Base-by-base conservation (phyloP, 495 filamentous ascomycete genomes). In the Aspergillus biplanus region DNA sequence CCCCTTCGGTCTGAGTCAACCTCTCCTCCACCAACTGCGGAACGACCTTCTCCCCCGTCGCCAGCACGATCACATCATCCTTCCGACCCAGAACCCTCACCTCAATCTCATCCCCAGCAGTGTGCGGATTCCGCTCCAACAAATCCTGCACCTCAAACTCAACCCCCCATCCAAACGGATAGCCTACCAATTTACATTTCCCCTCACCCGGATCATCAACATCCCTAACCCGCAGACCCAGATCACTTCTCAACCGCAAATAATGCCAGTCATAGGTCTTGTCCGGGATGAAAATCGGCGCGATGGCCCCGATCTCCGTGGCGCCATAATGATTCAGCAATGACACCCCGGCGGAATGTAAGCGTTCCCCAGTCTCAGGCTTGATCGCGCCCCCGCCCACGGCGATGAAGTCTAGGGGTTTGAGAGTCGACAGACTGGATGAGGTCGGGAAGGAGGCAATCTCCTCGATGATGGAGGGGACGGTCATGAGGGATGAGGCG, bases 391-490 rank as follows among this genome's bases (percentile, higher is more conserved):
- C 80, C 7, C 81, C 81, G 8, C 81, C 81, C 31, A 71, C 69
- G 13, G 70, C 73, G 9, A 83, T 73, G 61, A 80, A 83, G 21
- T 79, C 65, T 2, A 83, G 69, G 1, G 16, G 3, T 4, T 50
- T 39, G 11, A 82, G 69, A 8, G 55, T 63, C 3, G 58, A 16
- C n/a, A 70, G 58, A n/a, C 70, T 73, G 21, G 59, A 59, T n/a
- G 58, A 53, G 16, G 67, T 57, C 5, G 68, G 62, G 6, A 77
- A 55, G 4, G 61, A 64, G 7, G 71, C 33, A 7, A 82, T 71
- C 6, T 82, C 80, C 34, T 82, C 80, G 0, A 83, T 62, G n/a
- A 82, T 78, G 0, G 69, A 76, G 1, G 80, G 80, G 7, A 82
- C 80, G 0, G 78, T 75, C 75, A 82, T 80, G 18, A 82, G 59